Evolutionary conservation across 164 flowering plant genomes (phyloP).

Genomic region (Magnolia changhungtana): DNA sequence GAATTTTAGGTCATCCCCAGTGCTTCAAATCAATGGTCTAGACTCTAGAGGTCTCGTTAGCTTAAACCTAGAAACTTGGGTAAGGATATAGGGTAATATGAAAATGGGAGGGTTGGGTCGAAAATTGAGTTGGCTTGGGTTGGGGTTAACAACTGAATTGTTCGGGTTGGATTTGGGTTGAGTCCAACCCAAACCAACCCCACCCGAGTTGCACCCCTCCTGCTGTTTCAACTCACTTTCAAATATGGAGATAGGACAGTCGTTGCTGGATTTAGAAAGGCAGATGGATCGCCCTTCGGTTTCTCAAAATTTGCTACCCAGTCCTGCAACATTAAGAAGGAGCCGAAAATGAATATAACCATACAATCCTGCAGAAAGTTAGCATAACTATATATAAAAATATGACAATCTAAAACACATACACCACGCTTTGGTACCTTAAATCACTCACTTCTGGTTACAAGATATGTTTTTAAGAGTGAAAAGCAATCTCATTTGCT

Average conservation of each 20-base stretch:
- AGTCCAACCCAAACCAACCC: neutral
- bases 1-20: neutral
- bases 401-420: too few species aligned
- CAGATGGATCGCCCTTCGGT: conserved; percentile 93
- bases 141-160: too few species aligned
- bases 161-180: neutral
- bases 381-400: neutral
- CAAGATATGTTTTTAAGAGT: neutral
- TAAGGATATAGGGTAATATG: too few species aligned
- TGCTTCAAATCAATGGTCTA: neutral
- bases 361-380: neutral
- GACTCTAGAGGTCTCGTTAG: neutral
- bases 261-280: conserved; percentile 85
- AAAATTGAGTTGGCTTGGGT: too few species aligned
- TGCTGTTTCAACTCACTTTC: conserved; percentile 56
- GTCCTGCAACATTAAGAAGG: conserved; percentile 38
- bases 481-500: neutral
- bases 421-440: too few species aligned
- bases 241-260: conserved; percentile 90
- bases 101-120: neutral
- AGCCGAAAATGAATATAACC: neutral
- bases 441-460: too few species aligned
- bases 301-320: conserved; percentile 97
- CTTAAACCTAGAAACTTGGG: neutral
- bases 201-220: neutral